Evolutionary conservation across 108 stramenopile genomes (phyloP).

Genomic region (Fragilaria crotonensis): DNA sequence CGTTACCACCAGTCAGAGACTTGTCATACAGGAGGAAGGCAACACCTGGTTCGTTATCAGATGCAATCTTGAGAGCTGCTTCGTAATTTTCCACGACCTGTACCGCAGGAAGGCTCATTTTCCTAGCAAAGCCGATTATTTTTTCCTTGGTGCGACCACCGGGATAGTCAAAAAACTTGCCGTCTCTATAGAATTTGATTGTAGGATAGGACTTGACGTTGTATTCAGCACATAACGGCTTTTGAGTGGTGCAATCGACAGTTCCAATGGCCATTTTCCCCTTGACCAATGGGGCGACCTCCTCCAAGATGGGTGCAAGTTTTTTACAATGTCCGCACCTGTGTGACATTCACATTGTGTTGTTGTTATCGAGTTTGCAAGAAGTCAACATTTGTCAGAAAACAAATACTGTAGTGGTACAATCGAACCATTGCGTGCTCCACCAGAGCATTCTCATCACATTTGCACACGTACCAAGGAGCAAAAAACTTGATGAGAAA

Average conservation of each 20-base stretch:
- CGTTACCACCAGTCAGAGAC: constrained; percentile 15
- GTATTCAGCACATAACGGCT: constrained; percentile 46
- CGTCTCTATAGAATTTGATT: constrained; percentile 64
- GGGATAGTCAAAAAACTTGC: constrained; percentile 59
- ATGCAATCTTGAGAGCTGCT: constrained; percentile 47
- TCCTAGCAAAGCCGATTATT: constrained; percentile 58
- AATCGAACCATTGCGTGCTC: too few species aligned
- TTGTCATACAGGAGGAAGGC: constrained; percentile 8
- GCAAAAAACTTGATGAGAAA: constrained; percentile 27
- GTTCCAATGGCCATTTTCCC: constrained; percentile 82
- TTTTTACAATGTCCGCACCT: constrained; percentile 62
- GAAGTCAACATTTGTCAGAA: background rate
- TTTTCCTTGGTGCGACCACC: constrained; percentile 46
- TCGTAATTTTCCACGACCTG: constrained; percentile 33
- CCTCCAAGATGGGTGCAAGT: constrained; percentile 58
- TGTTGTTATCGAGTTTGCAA: background rate
- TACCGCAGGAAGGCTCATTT: constrained; percentile 55
- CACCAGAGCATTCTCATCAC: background rate
- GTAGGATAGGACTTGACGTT: constrained; percentile 74
- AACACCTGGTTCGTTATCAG: constrained; percentile 5
- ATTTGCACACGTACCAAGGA: background rate
- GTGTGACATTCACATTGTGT: background rate
- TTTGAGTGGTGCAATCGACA: constrained; percentile 74
- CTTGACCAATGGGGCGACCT: constrained; percentile 43
- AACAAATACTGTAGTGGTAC: background rate